Evolutionary conservation across 2,329 filamentous ascomycete genomes (phyloP), one percentile per base, ranked within the genome.

Genomic region (Whalleya microplaca): DNA sequence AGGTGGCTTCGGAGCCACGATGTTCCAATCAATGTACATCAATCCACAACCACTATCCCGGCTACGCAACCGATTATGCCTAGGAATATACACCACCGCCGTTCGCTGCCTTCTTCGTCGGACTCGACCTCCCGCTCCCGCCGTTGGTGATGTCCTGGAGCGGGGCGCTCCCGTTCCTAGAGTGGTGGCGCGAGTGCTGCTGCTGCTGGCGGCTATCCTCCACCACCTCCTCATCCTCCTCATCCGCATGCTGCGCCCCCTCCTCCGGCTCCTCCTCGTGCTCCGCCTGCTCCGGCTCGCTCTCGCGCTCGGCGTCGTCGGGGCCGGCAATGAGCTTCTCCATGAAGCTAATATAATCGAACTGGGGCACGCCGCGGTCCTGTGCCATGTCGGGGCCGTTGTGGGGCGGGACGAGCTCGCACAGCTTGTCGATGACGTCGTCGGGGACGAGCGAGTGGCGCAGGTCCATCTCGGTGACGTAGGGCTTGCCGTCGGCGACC

Each of bases 291-390:
- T n/a, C n/a, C n/a, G n/a, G n/a, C n/a, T n/a, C n/a, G 32, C 3
- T 5, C 32, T 12, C 6, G 32, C 3, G 32, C 5, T 37, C 9
- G 6, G 7, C 9, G 32, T 12, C 9, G 4, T 14, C n/a, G 0
- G 60, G 63, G 16, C 56, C 55, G 2, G 60, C 54, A 40, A 92
- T 90, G 75, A 95, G 80, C 71, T 88, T 90, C 74, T 97, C 89
- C 95, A 99, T 99, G 73, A 98, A 99, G 62, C 85, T 88, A 64
- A 98, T 92, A 77, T 99, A 99, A 76, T 99, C 95, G 73, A 88
- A 99, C 75, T 98, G 96, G 40, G 90, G 85, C 70, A 91, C 76
- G 49, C 93, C 88, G 52, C 92, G 82, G 72, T 98, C 95, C 69
- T 92, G 87, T 54, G 91, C 86, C 74, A 94, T 83, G 73, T 97